Conservation (phyloP, 2,329 filamentous ascomycete genomes). For the Pseudogymnoascus sp. region DNA sequence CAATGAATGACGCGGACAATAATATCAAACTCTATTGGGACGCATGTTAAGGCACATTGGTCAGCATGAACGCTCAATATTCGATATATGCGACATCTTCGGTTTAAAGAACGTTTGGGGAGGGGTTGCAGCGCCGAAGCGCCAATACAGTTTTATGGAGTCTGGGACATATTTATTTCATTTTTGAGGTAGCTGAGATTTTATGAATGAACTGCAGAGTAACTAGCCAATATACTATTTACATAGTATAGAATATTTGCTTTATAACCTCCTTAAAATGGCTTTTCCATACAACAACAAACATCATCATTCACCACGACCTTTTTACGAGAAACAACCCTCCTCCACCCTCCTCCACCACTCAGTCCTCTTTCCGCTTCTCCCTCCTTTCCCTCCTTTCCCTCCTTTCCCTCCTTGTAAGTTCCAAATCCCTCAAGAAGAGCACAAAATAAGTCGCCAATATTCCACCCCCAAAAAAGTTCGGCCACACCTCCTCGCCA, state of each 20-base stretch:
- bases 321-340: background rate
- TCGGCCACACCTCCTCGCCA: background rate
- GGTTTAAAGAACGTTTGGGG: background rate
- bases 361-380: background rate
- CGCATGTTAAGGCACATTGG: background rate
- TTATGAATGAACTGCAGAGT: background rate
- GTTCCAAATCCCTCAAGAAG: conserved; percentile 9
- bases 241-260: background rate
- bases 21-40: background rate
- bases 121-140: background rate
- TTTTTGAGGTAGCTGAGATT: background rate
- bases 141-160: background rate
- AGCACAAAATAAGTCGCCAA: conserved; percentile 7
- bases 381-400: background rate
- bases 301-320: background rate
- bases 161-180: background rate
- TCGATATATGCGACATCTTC: background rate
- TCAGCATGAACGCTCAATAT: background rate
- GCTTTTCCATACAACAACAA: background rate
- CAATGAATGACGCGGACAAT: background rate
- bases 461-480: background rate
- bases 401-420: too few species aligned
- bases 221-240: background rate
- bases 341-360: background rate
- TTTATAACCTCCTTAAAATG: background rate